phyloP scores from a whole-genome alignment of 257 asterid species.

The Linderniella brevidens region DNA sequence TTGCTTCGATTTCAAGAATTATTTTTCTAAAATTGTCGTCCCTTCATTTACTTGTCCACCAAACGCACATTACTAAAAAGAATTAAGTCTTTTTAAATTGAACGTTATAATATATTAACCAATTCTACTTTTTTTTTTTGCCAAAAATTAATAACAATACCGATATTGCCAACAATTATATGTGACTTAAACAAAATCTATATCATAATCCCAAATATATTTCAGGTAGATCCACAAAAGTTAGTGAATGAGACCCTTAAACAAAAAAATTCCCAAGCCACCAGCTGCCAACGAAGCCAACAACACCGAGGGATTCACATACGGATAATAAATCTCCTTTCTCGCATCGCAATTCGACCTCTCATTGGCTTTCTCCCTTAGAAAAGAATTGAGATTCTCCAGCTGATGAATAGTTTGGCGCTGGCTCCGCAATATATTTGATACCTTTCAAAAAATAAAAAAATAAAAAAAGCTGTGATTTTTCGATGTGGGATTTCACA shows the following conservation, averaged over 20 bases:
- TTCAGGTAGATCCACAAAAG: too few species aligned
- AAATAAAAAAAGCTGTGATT: not conserved
- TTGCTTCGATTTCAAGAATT: too few species aligned
- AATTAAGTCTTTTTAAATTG: too few species aligned
- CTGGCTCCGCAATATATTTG: slow-evolving; percentile 52
- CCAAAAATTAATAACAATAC: too few species aligned
- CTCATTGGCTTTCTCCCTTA: slow-evolving; percentile 22
- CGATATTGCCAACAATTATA: too few species aligned
- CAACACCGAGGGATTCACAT: slow-evolving; percentile 9
- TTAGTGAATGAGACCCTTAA: slow-evolving; percentile 9
- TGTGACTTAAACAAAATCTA: too few species aligned
- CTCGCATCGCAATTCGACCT: slow-evolving; percentile 10
- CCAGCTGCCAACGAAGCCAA: slow-evolving; percentile 33
- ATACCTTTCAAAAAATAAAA: slow-evolving; percentile 25
- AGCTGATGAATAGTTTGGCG: slow-evolving; percentile 75
- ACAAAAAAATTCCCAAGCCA: slow-evolving; percentile 22
- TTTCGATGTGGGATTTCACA: not conserved
- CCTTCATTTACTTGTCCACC: too few species aligned
- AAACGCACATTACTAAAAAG: too few species aligned
- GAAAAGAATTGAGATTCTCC: slow-evolving; percentile 44
- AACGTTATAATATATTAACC: too few species aligned
- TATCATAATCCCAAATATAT: too few species aligned
- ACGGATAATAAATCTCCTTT: slow-evolving; percentile 6
- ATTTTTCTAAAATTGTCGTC: too few species aligned
- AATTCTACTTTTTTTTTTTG: too few species aligned